A percentile compares a stretch with the other conserved stretches of the same genome.
Conservation (phyloP, 495 filamentous ascomycete genomes). For the Choiromyces venosus region DNA sequence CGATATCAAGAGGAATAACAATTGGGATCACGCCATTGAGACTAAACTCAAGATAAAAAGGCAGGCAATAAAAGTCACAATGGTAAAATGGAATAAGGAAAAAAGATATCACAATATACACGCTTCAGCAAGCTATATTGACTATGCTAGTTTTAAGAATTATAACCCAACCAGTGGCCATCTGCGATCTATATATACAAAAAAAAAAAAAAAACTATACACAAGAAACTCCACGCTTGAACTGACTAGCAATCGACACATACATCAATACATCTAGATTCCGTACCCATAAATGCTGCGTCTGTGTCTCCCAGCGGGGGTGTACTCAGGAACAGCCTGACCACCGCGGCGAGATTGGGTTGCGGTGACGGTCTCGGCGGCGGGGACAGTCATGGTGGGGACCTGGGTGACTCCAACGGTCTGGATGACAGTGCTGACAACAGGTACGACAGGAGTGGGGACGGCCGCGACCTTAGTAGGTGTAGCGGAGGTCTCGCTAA, state of each 20-base stretch:
- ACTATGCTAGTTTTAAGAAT: neutral
- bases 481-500: neutral
- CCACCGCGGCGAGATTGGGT: neutral
- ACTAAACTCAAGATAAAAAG: neutral
- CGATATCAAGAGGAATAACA: neutral
- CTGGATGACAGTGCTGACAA: conserved; percentile 27
- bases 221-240: neutral
- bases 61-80: neutral
- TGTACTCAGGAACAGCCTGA: conserved; percentile 3
- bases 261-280: neutral
- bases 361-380: conserved; percentile 20
- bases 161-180: neutral
- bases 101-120: neutral
- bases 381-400: conserved; percentile 7
- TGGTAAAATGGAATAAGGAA: neutral
- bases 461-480: conserved; percentile 1
- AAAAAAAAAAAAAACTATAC: neutral
- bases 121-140: no score
- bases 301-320: conserved; percentile 16
- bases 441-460: conserved; percentile 12
- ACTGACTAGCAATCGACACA: neutral
- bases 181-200: neutral
- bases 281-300: conserved; percentile 15
- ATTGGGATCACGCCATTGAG: neutral
- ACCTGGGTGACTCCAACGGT: neutral